Evolutionary conservation across 2,329 filamentous ascomycete species (phyloP).

Genomic region (Ophiosphaerella korrae): DNA sequence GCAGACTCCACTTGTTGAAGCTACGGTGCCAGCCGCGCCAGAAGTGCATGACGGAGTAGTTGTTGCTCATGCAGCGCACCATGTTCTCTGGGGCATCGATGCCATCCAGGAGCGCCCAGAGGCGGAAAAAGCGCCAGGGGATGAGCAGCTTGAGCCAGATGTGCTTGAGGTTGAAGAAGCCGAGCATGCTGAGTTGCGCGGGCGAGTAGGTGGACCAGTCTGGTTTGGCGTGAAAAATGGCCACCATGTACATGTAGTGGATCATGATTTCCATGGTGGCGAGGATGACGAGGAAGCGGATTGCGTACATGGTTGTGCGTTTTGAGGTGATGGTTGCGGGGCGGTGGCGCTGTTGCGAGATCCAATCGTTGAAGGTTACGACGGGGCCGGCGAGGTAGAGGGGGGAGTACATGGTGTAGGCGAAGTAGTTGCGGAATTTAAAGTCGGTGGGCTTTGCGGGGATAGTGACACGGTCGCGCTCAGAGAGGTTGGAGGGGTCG

Average conservation of each 20-base stretch:
- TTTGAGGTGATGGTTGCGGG: slow-evolving; percentile 70
- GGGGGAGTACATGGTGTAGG: slow-evolving; percentile 88
- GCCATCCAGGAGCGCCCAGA: slow-evolving; percentile 91
- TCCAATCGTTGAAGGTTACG: slow-evolving; percentile 96
- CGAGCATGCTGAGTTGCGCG: slow-evolving; percentile 85
- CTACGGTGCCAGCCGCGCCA: slow-evolving; percentile 97
- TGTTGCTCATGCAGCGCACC: slow-evolving; percentile 94
- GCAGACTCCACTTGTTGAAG: slow-evolving; percentile 92
- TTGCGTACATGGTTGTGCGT: slow-evolving; percentile 78
- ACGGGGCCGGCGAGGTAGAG: slow-evolving; percentile 93
- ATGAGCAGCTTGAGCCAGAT: slow-evolving; percentile 98
- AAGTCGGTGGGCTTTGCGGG: slow-evolving; percentile 75
- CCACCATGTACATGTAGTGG: slow-evolving; percentile 91
- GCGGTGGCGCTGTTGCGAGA: slow-evolving; percentile 79
- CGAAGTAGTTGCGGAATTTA: slow-evolving; percentile 83
- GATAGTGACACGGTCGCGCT: slow-evolving; percentile 81
- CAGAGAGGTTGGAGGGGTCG: slow-evolving; percentile 83
- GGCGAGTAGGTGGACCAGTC: slow-evolving; percentile 84
- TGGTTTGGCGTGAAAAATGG: slow-evolving; percentile 81
- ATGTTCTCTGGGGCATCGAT: slow-evolving; percentile 98
- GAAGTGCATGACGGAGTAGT: slow-evolving; percentile 87
- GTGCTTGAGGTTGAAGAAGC: slow-evolving; percentile 93
- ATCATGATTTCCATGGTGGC: slow-evolving; percentile 84
- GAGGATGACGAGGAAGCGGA: slow-evolving; percentile 80
- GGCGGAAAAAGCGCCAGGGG: slow-evolving; percentile 96